Percentiles rank a stretch among this genome's conserved stretches.
These are phyloP conservation scores for Angomonas desouzai DNA, from an alignment of 208 protist species.

Conservation along the genomic window DNA sequence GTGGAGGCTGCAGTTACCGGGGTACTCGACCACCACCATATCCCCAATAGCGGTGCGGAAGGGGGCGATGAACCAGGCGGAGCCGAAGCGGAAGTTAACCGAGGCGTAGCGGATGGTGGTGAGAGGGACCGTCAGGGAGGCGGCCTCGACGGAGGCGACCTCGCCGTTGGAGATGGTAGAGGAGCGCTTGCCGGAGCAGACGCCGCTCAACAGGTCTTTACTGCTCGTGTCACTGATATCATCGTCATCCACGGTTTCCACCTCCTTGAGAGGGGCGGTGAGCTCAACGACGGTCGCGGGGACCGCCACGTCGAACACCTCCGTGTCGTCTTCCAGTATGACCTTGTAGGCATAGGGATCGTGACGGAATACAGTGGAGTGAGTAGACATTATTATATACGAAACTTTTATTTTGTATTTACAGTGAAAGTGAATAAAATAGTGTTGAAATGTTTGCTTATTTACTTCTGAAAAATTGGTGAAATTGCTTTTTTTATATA, in stretches of 20 bases:
- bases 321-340: slow-evolving; percentile 21
- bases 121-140: slow-evolving; percentile 4
- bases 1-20: slow-evolving; percentile 50
- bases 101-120: slow-evolving; percentile 58
- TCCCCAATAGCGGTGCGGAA: slow-evolving; percentile 70
- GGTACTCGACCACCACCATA: slow-evolving; percentile 85
- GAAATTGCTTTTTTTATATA: slow-evolving; percentile 3
- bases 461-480: slow-evolving; percentile 1
- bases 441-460: not conserved
- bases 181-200: slow-evolving; percentile 18
- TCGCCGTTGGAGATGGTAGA: not conserved
- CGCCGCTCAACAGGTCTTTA: slow-evolving; percentile 6
- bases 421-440: slow-evolving; percentile 14
- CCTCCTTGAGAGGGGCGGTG: slow-evolving; percentile 3
- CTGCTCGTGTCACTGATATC: slow-evolving; percentile 40
- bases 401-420: too few species aligned
- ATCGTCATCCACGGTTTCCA: slow-evolving; percentile 25
- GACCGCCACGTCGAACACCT: not conserved
- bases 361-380: slow-evolving; percentile 28
- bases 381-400: slow-evolving; percentile 4
- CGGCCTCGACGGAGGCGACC: not conserved
- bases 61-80: slow-evolving; percentile 81
- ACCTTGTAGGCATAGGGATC: slow-evolving; percentile 39
- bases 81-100: slow-evolving; percentile 86
- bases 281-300: slow-evolving; percentile 1